A percentile compares a stretch with the other conserved stretches of the same genome.
Conservation (phyloP, 768 basidiomycete genomes). For the Tylopilus felleus region DNA sequence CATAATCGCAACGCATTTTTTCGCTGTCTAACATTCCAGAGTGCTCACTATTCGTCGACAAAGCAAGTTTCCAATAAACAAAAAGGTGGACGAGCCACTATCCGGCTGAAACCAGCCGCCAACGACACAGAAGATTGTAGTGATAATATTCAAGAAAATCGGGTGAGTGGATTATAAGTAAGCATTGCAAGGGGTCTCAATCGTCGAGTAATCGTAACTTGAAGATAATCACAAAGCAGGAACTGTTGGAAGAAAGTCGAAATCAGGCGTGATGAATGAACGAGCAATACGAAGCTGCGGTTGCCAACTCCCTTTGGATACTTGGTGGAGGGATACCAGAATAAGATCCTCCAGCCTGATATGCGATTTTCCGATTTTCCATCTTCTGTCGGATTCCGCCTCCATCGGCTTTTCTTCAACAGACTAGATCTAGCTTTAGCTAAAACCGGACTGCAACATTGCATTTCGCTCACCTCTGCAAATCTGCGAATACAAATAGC, state of each 20-base stretch:
- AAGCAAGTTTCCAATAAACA: neutral
- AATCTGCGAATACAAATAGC: conserved; percentile 74
- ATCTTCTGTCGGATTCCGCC: conserved; percentile 56
- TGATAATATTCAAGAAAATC: no score
- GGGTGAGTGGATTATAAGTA: no score
- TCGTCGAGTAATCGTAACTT: no score
- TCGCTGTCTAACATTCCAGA: no score
- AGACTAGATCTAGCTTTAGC: conserved; percentile 37
- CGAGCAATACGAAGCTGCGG: conserved; percentile 59
- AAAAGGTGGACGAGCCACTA: neutral
- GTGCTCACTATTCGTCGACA: neutral
- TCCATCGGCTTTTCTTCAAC: conserved; percentile 50
- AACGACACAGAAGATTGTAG: neutral
- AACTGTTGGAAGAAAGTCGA: neutral
- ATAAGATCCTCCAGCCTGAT: conserved; percentile 66
- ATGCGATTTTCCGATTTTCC: conserved; percentile 56
- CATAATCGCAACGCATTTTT: neutral
- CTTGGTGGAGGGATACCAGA: conserved; percentile 77
- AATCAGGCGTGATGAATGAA: neutral
- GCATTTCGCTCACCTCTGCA: conserved; percentile 43
- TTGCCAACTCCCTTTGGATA: conserved; percentile 81
- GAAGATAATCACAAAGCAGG: no score
- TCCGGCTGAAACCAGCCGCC: no score
- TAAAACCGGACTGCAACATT: neutral
- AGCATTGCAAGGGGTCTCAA: neutral